phyloP scores from a whole-genome alignment of 331 rosid genomes.

The Quercus phellos region DNA sequence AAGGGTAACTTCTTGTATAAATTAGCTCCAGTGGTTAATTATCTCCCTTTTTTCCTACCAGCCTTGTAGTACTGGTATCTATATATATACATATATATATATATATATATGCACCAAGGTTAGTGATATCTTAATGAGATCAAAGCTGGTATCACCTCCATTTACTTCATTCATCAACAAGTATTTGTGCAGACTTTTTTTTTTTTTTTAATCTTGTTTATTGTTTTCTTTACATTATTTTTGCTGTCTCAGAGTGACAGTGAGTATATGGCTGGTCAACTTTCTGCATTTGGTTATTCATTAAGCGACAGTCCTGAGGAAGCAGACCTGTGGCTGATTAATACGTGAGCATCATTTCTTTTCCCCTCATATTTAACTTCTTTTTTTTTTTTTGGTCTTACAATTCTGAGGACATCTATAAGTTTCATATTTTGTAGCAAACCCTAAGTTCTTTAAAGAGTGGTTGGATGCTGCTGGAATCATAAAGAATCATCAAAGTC shows the following conservation, averaged over 20 bases:
- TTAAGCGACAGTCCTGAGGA: slow-evolving; percentile 72
- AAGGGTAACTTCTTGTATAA: neutral
- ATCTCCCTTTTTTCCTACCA: neutral
- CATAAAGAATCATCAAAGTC: too few species aligned
- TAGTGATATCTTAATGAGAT: neutral
- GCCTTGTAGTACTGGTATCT: neutral
- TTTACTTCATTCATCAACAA: neutral
- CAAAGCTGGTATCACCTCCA: neutral
- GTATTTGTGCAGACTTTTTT: neutral
- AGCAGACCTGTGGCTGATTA: slow-evolving; percentile 96
- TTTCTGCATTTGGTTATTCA: slow-evolving; percentile 84
- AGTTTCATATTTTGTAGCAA: neutral
- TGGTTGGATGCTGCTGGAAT: too few species aligned
- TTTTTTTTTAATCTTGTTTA: neutral
- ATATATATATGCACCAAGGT: neutral
- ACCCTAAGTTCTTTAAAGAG: too few species aligned
- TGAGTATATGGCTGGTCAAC: slow-evolving; percentile 98
- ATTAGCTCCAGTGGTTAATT: neutral
- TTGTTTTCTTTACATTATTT: neutral
- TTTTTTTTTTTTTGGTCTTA: neutral
- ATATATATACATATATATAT: neutral
- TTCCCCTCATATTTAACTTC: neutral
- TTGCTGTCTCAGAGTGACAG: slow-evolving; percentile 69
- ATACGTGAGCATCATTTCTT: slow-evolving; percentile 55
- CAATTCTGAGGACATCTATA: neutral